phyloP scores from a whole-genome alignment of 768 basidiomycete genomes.

The Tulasnella calospora region DNA sequence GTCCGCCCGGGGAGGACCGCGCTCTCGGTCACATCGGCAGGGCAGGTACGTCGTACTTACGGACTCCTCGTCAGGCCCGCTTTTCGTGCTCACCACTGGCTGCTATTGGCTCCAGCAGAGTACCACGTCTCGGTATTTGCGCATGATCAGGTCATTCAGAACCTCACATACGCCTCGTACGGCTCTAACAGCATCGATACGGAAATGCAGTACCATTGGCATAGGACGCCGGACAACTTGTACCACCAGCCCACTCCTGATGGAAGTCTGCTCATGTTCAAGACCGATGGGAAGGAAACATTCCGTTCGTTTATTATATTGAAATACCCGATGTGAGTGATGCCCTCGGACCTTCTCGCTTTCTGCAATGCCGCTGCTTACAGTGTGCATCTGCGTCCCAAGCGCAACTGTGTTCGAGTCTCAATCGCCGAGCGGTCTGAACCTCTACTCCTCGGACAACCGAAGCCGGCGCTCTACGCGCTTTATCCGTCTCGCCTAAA shows the following conservation, averaged over 20 bases:
- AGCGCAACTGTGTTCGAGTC: conserved; percentile 84
- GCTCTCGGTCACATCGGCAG: conserved; percentile 59
- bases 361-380: conserved; percentile 12
- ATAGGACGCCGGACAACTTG: conserved; percentile 65
- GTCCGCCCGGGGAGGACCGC: conserved; percentile 40
- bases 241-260: conserved; percentile 79
- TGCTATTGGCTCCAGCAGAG: conserved; percentile 47
- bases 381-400: conserved; percentile 22
- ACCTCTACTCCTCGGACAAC: conserved; percentile 83
- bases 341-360: not conserved
- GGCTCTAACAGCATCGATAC: conserved; percentile 88
- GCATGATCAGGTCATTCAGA: conserved; percentile 53
- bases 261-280: conserved; percentile 72
- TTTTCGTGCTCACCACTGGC: not conserved
- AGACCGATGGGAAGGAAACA: conserved; percentile 30
- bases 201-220: conserved; percentile 65
- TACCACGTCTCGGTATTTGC: conserved; percentile 81
- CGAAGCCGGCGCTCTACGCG: conserved; percentile 68
- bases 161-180: conserved; percentile 85
- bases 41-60: conserved; percentile 46
- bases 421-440: conserved; percentile 44
- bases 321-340: conserved; percentile 60
- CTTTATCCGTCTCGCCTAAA: conserved; percentile 49
- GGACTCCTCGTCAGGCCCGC: not conserved
- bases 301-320: conserved; percentile 58